A percentile compares a stretch with the other conserved stretches of the same genome.
Evolutionary conservation across 1,284 basidiomycete species (phyloP).

Genomic region (Rhodotorula mucilaginosa): DNA sequence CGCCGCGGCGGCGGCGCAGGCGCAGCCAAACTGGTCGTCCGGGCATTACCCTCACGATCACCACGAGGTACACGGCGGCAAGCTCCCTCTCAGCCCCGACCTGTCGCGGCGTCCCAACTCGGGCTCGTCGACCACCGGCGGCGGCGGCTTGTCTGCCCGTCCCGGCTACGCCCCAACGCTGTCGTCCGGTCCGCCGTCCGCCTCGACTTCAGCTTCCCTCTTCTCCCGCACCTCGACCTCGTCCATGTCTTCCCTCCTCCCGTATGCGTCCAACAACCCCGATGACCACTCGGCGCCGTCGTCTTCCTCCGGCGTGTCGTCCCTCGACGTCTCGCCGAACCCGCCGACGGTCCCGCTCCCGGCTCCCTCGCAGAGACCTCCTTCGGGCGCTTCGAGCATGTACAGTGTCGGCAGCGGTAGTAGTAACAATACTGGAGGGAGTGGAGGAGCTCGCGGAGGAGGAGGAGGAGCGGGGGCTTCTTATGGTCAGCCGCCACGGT

Average conservation of each 20-base stretch:
- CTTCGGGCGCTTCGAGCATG: neutral
- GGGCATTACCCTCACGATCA: neutral
- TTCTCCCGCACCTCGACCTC: slow-evolving; percentile 27
- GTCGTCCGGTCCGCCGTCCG: slow-evolving; percentile 27
- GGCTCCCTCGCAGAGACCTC: neutral
- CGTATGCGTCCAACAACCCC: slow-evolving; percentile 20
- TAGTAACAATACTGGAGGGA: neutral
- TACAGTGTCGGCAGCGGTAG: neutral
- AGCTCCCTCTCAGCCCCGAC: neutral
- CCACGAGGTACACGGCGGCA: neutral
- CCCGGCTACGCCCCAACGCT: slow-evolving; percentile 24
- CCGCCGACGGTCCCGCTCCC: neutral
- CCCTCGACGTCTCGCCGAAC: slow-evolving; percentile 3
- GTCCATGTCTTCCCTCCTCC: slow-evolving; percentile 20
- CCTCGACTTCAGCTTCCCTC: slow-evolving; percentile 25
- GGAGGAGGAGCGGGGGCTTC: neutral
- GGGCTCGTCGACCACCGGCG: neutral
- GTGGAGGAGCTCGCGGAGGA: too few species aligned
- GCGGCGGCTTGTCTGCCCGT: slow-evolving; percentile 9
- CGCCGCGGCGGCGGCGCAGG: neutral
- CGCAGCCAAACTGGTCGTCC: neutral
- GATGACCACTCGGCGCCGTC: slow-evolving; percentile 1
- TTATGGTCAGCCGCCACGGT: slow-evolving; percentile 8
- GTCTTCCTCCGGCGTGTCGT: neutral
- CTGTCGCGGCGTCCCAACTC: neutral